Conservation (phyloP, 75 land plant species). For the Adiantum capillusveneris region DNA sequence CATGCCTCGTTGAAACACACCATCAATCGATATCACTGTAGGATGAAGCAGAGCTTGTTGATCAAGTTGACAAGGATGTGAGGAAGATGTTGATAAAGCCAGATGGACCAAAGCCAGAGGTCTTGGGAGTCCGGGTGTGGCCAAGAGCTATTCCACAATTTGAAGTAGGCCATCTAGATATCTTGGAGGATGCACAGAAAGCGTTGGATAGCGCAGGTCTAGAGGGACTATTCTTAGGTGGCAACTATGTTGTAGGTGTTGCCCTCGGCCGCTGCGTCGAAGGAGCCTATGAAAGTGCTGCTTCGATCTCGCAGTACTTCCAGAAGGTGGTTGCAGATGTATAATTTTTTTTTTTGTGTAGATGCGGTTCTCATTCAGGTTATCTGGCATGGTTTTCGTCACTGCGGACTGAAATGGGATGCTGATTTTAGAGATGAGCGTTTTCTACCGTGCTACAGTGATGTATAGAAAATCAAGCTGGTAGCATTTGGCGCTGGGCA, state of each 20-base stretch:
- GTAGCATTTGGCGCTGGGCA: no score
- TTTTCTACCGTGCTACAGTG: no score
- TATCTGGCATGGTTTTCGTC: no score
- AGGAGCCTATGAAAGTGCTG: slow-evolving; percentile 82
- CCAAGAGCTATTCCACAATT: slow-evolving; percentile 96
- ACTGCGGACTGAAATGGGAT: no score
- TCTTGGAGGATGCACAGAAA: slow-evolving; percentile 49
- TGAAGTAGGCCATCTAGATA: slow-evolving; percentile 77
- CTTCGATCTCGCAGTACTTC: slow-evolving; percentile 33
- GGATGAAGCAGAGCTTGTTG: slow-evolving; percentile 66
- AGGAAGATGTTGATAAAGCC: slow-evolving; percentile 81
- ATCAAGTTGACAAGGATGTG: slow-evolving; percentile 72
- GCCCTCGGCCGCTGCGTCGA: slow-evolving; percentile 94
- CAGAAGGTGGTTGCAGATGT: neutral
- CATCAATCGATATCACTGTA: no score
- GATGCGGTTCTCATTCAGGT: no score
- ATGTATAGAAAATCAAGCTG: no score
- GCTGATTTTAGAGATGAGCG: no score
- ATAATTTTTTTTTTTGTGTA: no score
- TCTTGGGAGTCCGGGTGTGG: slow-evolving; percentile 79
- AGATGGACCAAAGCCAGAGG: slow-evolving; percentile 53
- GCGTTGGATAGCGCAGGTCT: slow-evolving; percentile 45
- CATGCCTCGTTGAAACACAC: no score
- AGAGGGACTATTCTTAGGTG: slow-evolving; percentile 88
- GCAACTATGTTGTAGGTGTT: slow-evolving; percentile 88